Evolutionary conservation across 805 yeast genomes (phyloP).

Genomic region (Pichia phayaonensis): DNA sequence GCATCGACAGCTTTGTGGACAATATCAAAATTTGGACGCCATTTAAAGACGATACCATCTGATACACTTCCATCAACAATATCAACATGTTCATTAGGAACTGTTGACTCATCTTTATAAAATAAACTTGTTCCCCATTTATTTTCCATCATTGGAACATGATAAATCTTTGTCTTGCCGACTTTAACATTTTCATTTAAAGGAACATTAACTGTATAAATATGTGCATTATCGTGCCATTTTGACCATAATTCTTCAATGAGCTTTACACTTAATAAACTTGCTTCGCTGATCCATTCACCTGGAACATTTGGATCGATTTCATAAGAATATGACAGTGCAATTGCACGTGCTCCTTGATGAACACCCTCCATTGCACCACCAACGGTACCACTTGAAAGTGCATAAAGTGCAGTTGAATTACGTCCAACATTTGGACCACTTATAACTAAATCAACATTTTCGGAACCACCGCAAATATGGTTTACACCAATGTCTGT

Average conservation of each 20-base stretch:
- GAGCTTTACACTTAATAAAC: constrained; percentile 57
- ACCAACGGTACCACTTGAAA: constrained; percentile 93
- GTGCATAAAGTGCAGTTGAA: constrained; percentile 77
- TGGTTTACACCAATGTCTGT: constrained; percentile 84
- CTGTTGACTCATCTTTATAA: constrained; percentile 14
- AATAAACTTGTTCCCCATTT: constrained; percentile 49
- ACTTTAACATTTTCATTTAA: constrained; percentile 44
- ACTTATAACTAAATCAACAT: constrained; percentile 79
- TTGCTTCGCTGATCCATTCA: constrained; percentile 52
- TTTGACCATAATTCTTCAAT: constrained; percentile 48
- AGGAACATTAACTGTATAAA: constrained; percentile 84
- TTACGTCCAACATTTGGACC: constrained; percentile 97
- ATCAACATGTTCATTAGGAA: constrained; percentile 22
- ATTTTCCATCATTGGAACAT: constrained; percentile 76
- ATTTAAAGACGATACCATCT: constrained; percentile 47
- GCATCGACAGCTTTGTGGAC: constrained; percentile 48
- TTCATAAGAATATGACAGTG: constrained; percentile 79
- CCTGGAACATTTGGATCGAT: constrained; percentile 39
- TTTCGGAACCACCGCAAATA: constrained; percentile 39
- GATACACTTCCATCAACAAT: constrained; percentile 41
- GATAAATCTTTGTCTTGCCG: constrained; percentile 54
- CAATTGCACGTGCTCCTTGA: constrained; percentile 62
- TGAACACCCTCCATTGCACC: constrained; percentile 93
- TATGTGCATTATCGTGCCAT: constrained; percentile 56
- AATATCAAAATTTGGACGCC: constrained; percentile 77